A percentile compares a stretch with the other conserved stretches of the same genome.
phyloP scores from a whole-genome alignment of 73 alveolate genomes.

The Paramecium biaurelia region DNA sequence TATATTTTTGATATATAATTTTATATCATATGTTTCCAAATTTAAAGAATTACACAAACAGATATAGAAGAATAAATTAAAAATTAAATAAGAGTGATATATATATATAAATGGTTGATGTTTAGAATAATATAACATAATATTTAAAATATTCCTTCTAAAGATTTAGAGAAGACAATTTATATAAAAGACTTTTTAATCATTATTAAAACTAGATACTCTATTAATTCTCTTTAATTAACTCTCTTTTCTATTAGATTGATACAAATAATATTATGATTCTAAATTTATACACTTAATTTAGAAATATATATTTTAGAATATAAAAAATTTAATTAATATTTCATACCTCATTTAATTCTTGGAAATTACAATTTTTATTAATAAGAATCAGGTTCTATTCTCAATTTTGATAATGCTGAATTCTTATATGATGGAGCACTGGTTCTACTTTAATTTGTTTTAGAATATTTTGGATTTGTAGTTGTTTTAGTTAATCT shows the following conservation, averaged over 20 bases:
- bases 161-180: too few species aligned
- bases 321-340: neutral
- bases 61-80: neutral
- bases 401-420: conserved; percentile 2
- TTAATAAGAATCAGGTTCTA: neutral
- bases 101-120: neutral
- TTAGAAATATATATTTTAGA: neutral
- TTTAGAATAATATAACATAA: too few species aligned
- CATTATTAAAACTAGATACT: too few species aligned
- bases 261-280: too few species aligned
- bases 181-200: neutral
- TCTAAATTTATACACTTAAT: neutral
- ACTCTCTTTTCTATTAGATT: too few species aligned
- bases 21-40: neutral
- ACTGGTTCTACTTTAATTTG: neutral
- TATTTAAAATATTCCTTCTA: too few species aligned
- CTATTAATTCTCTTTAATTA: too few species aligned
- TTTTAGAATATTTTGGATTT: neutral
- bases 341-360: neutral
- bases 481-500: neutral
- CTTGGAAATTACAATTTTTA: conserved; percentile 26
- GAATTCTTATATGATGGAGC: neutral
- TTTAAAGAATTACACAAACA: neutral
- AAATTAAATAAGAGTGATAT: neutral
- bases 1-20: neutral